Evolutionary conservation across 805 yeast genomes (phyloP).

Genomic region (Torulaspora quercuum): DNA sequence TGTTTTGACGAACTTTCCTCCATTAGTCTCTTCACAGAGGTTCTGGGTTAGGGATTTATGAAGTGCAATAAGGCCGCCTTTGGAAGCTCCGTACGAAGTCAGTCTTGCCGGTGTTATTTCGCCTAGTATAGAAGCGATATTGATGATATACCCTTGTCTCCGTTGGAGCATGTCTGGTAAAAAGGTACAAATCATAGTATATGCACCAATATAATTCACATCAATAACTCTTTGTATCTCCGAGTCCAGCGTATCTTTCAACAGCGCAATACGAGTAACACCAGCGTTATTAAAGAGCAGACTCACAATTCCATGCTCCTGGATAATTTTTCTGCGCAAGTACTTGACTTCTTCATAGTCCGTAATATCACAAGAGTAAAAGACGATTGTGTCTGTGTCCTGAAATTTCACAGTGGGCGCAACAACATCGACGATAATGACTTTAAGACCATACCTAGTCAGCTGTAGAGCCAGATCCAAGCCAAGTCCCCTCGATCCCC

Average conservation of each 20-base stretch:
- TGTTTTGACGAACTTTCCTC: conserved; percentile 53
- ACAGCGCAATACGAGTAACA: conserved; percentile 53
- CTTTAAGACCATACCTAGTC: conserved; percentile 42
- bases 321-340: conserved; percentile 41
- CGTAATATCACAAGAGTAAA: conserved; percentile 70
- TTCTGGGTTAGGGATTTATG: conserved; percentile 71
- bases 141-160: conserved; percentile 71
- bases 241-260: conserved; percentile 50
- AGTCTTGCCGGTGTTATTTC: conserved; percentile 78
- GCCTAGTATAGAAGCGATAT: conserved; percentile 82
- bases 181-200: conserved; percentile 64
- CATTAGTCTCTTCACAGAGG: conserved; percentile 51
- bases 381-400: conserved; percentile 43
- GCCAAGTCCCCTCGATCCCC: conserved; percentile 83
- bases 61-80: conserved; percentile 78
- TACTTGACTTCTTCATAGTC: conserved; percentile 43
- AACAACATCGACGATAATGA: conserved; percentile 63
- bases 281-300: conserved; percentile 87
- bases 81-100: conserved; percentile 83
- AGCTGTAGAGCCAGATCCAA: conserved; percentile 52
- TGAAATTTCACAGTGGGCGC: conserved; percentile 31
- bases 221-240: conserved; percentile 62
- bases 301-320: conserved; percentile 56
- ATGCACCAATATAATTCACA: conserved; percentile 68
- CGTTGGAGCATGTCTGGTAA: conserved; percentile 64